Evolutionary conservation across 176 grass and related monocot species (phyloP).

Genomic region (Zoysia pacifica): DNA sequence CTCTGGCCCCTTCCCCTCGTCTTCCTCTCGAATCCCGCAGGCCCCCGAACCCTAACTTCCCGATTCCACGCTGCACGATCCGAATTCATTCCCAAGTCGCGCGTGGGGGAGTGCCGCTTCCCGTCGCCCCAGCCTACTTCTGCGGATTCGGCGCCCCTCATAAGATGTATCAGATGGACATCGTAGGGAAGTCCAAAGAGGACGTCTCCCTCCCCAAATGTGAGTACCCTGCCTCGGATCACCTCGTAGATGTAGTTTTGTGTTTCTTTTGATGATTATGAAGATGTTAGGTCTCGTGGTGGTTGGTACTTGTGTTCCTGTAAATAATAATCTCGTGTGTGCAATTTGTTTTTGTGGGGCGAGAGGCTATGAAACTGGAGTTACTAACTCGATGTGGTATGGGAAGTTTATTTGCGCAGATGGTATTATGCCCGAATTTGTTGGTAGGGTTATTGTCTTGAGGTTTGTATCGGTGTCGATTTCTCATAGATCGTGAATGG

Average conservation of each 20-base stretch:
- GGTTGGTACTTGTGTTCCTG: not conserved
- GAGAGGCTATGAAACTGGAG: not conserved
- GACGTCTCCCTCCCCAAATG: slow-evolving; percentile 98
- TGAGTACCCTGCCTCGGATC: slow-evolving; percentile 35
- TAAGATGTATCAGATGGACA: slow-evolving; percentile 95
- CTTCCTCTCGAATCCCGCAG: not conserved
- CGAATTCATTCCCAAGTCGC: not conserved
- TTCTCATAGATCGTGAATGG: not conserved
- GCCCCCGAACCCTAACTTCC: slow-evolving; percentile 28
- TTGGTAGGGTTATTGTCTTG: not conserved
- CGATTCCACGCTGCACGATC: slow-evolving; percentile 17
- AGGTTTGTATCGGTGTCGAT: not conserved
- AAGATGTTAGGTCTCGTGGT: not conserved
- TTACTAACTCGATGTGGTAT: not conserved
- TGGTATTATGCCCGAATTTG: not conserved
- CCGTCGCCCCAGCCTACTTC: not conserved
- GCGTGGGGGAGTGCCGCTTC: not conserved
- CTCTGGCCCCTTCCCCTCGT: not conserved
- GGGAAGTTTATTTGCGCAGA: not conserved
- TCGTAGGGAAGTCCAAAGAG: slow-evolving; percentile 98
- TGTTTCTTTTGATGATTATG: not conserved
- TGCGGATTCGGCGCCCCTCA: not conserved
- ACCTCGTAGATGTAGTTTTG: not conserved
- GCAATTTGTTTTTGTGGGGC: not conserved
- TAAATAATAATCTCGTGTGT: not conserved